Percentiles rank a stretch among this genome's conserved stretches.
Evolutionary conservation across 2,329 filamentous ascomycete species (phyloP).

Genomic region (Aspergillus novoparasiticus): DNA sequence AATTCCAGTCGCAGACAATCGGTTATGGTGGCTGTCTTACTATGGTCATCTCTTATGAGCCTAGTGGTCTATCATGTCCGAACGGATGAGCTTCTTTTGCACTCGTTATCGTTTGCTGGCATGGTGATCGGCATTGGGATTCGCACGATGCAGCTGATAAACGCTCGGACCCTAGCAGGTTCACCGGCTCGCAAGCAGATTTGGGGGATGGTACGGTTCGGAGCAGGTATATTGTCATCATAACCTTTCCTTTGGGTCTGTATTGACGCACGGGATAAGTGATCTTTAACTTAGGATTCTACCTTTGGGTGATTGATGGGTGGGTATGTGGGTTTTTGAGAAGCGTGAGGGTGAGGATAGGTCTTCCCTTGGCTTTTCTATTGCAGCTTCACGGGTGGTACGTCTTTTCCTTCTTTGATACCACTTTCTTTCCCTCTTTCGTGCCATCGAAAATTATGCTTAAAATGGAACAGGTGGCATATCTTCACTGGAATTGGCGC

Average conservation of each 20-base stretch:
- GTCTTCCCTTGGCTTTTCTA: slow-evolving; percentile 28
- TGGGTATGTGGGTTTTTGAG: slow-evolving; percentile 25
- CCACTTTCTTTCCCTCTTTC: background rate
- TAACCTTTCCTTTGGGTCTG: fast-evolving
- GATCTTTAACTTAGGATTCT: slow-evolving; percentile 24
- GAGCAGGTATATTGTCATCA: slow-evolving; percentile 10
- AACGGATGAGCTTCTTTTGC: slow-evolving; percentile 24
- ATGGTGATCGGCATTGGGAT: slow-evolving; percentile 19
- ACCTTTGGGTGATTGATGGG: slow-evolving; percentile 29
- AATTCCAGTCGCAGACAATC: slow-evolving; percentile 14
- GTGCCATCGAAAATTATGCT: background rate
- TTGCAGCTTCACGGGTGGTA: slow-evolving; percentile 37
- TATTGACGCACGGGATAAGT: background rate
- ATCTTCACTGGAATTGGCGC: slow-evolving; percentile 26
- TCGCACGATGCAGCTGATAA: slow-evolving; percentile 17
- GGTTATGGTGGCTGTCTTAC: slow-evolving; percentile 3
- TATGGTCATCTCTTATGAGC: slow-evolving; percentile 2
- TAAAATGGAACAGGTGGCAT: slow-evolving; percentile 20
- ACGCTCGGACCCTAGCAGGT: slow-evolving; percentile 8
- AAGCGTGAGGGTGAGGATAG: slow-evolving; percentile 19
- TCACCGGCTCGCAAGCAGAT: slow-evolving; percentile 18
- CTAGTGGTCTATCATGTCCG: slow-evolving; percentile 18
- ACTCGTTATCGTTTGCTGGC: slow-evolving; percentile 18
- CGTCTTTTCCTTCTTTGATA: background rate
- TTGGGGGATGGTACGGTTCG: slow-evolving; percentile 25